These are phyloP conservation scores for Colletotrichum chlorophyti DNA, from an alignment of 2,329 filamentous ascomycete species.

Conservation along the genomic window DNA sequence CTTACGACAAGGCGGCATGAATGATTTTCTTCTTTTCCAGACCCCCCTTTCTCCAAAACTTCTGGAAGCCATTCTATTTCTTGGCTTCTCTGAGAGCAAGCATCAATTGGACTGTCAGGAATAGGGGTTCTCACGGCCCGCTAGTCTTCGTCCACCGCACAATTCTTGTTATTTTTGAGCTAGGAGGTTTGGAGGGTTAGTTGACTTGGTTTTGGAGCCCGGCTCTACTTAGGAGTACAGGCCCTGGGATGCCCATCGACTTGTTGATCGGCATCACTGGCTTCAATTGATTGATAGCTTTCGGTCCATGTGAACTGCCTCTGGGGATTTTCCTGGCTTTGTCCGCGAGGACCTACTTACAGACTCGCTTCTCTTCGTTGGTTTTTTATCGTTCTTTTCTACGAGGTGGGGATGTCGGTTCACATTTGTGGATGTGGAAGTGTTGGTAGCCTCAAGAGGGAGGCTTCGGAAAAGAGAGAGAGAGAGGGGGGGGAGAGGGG, in stretches of 20 bases:
- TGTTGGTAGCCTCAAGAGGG: no score
- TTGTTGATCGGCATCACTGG: constrained; percentile 11
- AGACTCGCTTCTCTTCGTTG: constrained; percentile 22
- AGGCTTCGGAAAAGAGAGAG: no score
- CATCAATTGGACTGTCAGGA: constrained; percentile 1
- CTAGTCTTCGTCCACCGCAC: constrained; percentile 21
- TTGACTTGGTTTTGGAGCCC: constrained; percentile 11
- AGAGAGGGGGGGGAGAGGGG: background rate
- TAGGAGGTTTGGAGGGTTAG: constrained; percentile 18
- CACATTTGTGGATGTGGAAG: constrained; percentile 19
- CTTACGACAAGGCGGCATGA: constrained; percentile 26
- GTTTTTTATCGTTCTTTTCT: background rate
- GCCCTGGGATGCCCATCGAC: constrained; percentile 2
- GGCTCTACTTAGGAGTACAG: constrained; percentile 23
- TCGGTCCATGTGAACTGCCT: constrained; percentile 1
- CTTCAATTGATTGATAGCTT: constrained; percentile 7
- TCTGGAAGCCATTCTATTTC: constrained; percentile 27
- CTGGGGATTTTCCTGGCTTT: constrained; percentile 18
- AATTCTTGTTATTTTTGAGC: background rate
- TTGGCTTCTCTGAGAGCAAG: constrained; percentile 28
- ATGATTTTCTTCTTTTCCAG: constrained; percentile 27
- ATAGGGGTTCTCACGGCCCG: constrained; percentile 25
- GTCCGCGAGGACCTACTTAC: constrained; percentile 17
- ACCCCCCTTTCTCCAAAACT: constrained; percentile 13
- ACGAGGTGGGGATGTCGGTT: constrained; percentile 17